Conservation (phyloP, 78 protist species). For the Dictyostelium discoideum region DNA sequence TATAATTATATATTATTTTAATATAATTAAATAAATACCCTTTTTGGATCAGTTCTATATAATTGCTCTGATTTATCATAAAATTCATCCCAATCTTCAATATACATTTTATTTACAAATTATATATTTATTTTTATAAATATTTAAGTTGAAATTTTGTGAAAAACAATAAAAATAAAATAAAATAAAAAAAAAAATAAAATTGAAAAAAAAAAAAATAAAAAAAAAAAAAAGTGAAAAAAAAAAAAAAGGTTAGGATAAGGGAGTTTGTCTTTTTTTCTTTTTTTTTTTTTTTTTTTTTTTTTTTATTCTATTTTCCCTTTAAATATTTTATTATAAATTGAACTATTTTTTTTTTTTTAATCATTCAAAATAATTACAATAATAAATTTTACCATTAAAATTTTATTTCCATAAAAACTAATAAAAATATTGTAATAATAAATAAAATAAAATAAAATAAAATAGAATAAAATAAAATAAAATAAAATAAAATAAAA, state of each 20-base stretch:
- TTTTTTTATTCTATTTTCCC: no score
- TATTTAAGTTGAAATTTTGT: neutral
- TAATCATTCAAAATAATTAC: no score
- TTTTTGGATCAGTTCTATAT: conserved; percentile 45
- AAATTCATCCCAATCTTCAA: conserved; percentile 51
- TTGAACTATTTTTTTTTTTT: neutral
- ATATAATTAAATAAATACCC: no score
- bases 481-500: no score
- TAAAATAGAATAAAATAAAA: no score
- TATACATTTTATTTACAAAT: conserved; percentile 4
- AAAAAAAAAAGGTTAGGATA: neutral
- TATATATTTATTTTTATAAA: neutral
- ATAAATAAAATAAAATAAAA: no score
- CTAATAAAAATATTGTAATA: no score
- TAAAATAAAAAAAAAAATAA: neutral
- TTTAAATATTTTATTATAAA: no score
- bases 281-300: no score
- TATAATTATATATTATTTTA: no score
- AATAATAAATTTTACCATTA: neutral
- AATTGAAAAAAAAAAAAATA: neutral
- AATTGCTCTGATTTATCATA: conserved; percentile 53
- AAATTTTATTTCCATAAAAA: no score
- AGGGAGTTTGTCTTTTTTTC: no score
- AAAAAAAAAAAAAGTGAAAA: neutral
- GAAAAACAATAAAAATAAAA: neutral